Conservation (phyloP, 352 stramenopile genomes). For the Thalassiosira mediterranea region DNA sequence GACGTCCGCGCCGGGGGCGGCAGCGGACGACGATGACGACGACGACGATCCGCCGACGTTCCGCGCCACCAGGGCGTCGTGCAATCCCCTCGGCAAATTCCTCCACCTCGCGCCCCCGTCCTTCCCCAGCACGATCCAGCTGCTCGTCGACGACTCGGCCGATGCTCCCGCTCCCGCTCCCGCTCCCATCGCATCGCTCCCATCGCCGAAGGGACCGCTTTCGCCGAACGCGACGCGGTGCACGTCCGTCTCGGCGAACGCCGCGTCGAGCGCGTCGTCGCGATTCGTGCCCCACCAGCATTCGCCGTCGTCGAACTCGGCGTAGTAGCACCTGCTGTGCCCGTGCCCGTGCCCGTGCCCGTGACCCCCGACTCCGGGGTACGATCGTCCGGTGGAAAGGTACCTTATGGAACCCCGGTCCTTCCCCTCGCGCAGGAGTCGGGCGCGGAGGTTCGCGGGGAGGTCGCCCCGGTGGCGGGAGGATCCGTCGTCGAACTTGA, state of each 20-base stretch:
- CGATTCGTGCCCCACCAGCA: conserved; percentile 65
- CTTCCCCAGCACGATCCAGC: conserved; percentile 68
- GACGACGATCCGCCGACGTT: conserved; percentile 20
- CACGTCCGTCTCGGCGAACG: conserved; percentile 62
- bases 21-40: no score
- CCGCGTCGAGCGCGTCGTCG: conserved; percentile 61
- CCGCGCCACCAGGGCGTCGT: conserved; percentile 52
- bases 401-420: conserved; percentile 49
- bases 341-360: background rate
- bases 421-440: conserved; percentile 24
- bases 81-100: conserved; percentile 69
- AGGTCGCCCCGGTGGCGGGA: conserved; percentile 48
- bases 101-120: conserved; percentile 70
- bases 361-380: background rate
- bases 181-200: background rate
- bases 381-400: conserved; percentile 60
- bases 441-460: conserved; percentile 35
- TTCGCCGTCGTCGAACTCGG: conserved; percentile 68
- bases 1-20: background rate
- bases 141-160: conserved; percentile 48
- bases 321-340: conserved; percentile 65
- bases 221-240: conserved; percentile 73
- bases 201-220: no score
- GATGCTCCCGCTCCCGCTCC: background rate
- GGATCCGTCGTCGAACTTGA: conserved; percentile 56